These are phyloP conservation scores for Agapanthus africanus DNA, from an alignment of 106 monocot species.

Conservation along the genomic window DNA sequence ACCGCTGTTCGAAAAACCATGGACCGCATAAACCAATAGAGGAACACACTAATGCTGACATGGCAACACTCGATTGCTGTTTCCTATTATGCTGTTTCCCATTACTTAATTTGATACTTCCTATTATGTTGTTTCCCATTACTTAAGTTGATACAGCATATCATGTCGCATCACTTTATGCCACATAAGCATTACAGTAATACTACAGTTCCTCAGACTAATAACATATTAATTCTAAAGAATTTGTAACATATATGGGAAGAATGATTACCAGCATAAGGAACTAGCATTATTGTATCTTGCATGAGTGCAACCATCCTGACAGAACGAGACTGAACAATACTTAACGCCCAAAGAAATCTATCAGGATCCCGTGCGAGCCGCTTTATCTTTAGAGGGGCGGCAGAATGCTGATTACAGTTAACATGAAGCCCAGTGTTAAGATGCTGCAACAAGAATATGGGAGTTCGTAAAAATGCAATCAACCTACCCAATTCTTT, in stretches of 20 bases:
- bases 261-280: constrained; percentile 75
- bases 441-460: constrained; percentile 8
- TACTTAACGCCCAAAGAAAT: constrained; percentile 89
- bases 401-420: constrained; percentile 55
- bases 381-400: constrained; percentile 86
- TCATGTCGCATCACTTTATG: too few relatives aligned
- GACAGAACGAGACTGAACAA: constrained; percentile 68
- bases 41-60: too few relatives aligned
- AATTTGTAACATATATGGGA: not conserved
- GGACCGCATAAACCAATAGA: too few relatives aligned
- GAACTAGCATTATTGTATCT: constrained; percentile 74
- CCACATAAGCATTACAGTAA: too few relatives aligned
- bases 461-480: not conserved
- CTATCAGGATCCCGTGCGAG: constrained; percentile 79
- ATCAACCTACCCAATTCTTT: constrained; percentile 69
- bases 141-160: too few relatives aligned
- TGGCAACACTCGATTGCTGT: too few relatives aligned
- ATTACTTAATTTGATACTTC: too few relatives aligned
- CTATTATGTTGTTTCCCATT: too few relatives aligned
- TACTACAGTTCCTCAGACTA: not conserved
- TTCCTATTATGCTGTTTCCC: too few relatives aligned
- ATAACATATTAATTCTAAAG: not conserved
- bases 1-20: not conserved
- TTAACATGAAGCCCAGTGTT: constrained; percentile 11
- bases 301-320: constrained; percentile 76